Base-by-base conservation (phyloP, 805 yeast genomes). In the Huiozyma sinensis region DNA sequence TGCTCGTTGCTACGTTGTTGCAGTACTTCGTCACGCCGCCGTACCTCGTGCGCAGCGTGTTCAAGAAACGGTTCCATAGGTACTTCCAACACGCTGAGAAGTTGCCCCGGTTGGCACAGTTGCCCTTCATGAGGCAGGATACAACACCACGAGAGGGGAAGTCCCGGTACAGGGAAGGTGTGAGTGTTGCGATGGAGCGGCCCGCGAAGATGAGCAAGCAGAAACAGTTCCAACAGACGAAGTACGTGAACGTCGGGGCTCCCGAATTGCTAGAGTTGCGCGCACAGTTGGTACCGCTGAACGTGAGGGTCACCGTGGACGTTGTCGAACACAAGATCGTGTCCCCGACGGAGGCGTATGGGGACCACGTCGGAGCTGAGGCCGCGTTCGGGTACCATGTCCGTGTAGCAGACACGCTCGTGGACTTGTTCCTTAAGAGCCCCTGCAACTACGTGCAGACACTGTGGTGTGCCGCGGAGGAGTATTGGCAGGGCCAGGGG, bases 21-120 rank as follows among this genome's bases (percentile, higher is more conserved):
- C 95, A 86, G 57, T 87, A 68, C 57, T 85, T 85, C 55, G 77
- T 87, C 11, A 87, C 95, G 0, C 95, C 96, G 1, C 83, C 86
- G 40, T 85, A 88, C 56, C 68, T 88, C 37, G 74, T 79, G 13
- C 79, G 80, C 47, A 63, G 79, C 2, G 70, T 81, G 5, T 85
- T 87, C 66, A 69, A 72, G 48, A 65, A 70, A 27, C 64, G 69
- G 51, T 56, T 67, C 47, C 46, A 61, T 28, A 60, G 65, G 33
- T 72, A 76, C 56, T 76, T 83, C 58, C 70, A 70, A 44, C 71
- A 75, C 49, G 95, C 95, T 0, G 68, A 69, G 33, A 76, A 73
- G 49, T 69, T 83, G 46, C 96, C 95, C 34, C 76, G 77, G 54
- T 65, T 88, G 31, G 70, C 86, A 0, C 76, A 80, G 1, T 64